Evolutionary conservation across 2,329 filamentous ascomycete genomes (phyloP).

Genomic region (Falciphora oryzae): DNA sequence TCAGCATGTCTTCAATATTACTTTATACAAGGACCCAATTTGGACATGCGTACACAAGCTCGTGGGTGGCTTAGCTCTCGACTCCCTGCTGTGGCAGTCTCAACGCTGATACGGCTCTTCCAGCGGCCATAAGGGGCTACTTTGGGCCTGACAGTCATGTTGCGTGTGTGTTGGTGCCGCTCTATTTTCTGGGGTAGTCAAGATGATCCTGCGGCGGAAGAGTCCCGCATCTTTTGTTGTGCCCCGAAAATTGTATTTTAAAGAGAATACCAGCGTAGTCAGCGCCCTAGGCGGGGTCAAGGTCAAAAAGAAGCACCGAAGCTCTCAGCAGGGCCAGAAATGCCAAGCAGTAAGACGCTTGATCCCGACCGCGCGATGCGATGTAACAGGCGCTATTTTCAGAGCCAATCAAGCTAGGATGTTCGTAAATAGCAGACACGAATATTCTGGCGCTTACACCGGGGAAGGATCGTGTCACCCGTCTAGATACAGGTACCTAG

Average conservation of each 20-base stretch:
- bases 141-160: slow-evolving; percentile 4
- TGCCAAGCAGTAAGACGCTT: background rate
- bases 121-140: slow-evolving; percentile 32
- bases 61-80: slow-evolving; percentile 28
- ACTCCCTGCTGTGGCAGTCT: slow-evolving; percentile 30
- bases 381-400: background rate
- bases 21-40: background rate
- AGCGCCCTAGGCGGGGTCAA: background rate
- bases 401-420: background rate
- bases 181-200: too few species aligned
- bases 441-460: too few species aligned
- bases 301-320: too few species aligned
- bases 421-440: background rate
- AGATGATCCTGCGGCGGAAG: too few species aligned
- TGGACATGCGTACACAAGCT: slow-evolving; percentile 24
- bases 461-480: too few species aligned
- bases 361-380: background rate
- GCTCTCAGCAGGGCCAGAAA: background rate
- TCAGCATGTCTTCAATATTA: too few species aligned
- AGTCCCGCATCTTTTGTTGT: too few species aligned
- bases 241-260: too few species aligned
- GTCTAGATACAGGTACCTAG: too few species aligned
- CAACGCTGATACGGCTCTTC: slow-evolving; percentile 32
- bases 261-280: too few species aligned
- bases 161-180: too few species aligned